A percentile compares a stretch with the other conserved stretches of the same genome.
Conservation (phyloP, 23 red algal species). For the Gracilaria gracilis region DNA sequence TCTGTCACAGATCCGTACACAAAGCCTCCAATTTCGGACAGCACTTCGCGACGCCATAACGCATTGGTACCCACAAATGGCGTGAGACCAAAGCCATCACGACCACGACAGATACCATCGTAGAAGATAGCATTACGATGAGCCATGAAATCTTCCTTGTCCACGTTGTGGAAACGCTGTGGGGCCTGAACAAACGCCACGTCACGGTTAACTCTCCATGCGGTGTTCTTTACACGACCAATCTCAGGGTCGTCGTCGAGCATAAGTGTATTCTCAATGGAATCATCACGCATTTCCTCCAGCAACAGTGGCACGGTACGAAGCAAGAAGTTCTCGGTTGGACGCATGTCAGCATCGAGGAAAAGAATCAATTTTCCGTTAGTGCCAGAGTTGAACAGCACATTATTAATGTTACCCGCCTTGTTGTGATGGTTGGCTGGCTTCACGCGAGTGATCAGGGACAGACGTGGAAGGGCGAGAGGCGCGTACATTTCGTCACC, state of each 20-base stretch:
- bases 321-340: constrained; percentile 71
- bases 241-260: constrained; percentile 77
- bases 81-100: constrained; percentile 79
- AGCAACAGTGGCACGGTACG: constrained; percentile 69
- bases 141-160: constrained; percentile 64
- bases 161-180: constrained; percentile 77
- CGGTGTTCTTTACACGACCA: constrained; percentile 62
- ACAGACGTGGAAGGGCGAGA: constrained; percentile 69
- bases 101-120: constrained; percentile 74
- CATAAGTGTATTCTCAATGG: constrained; percentile 51
- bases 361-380: constrained; percentile 81
- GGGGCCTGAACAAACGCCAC: constrained; percentile 76
- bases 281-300: constrained; percentile 71
- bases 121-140: constrained; percentile 84
- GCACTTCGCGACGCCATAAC: constrained; percentile 77
- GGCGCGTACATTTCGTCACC: constrained; percentile 74
- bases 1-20: constrained; percentile 87
- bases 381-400: constrained; percentile 69
- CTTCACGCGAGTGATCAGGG: constrained; percentile 73
- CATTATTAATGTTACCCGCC: constrained; percentile 85
- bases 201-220: constrained; percentile 79
- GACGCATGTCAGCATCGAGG: constrained; percentile 78
- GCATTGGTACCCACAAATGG: constrained; percentile 81
- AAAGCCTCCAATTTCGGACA: constrained; percentile 73
- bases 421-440: constrained; percentile 81